Base-by-base conservation (phyloP, 805 yeast species). In the Kockiozyma suomiensis region DNA sequence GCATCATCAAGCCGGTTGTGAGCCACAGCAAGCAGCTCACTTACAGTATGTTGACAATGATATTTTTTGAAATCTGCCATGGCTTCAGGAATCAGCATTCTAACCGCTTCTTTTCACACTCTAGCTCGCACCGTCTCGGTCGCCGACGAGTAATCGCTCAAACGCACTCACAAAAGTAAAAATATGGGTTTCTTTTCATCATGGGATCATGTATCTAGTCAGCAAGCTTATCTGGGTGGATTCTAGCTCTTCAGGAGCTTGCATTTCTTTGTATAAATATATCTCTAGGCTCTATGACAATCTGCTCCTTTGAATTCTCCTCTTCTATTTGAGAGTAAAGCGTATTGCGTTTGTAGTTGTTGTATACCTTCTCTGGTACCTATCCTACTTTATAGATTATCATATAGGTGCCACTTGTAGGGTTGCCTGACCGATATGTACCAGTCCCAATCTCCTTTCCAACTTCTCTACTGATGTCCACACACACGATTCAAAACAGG, bases 11-110 rank as follows among this genome's bases (percentile, higher is more conserved):
- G 83, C 91, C 96, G 73, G 88, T 94, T 77, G 86, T 90, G 75
- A 86, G 85, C 79, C 97, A 92, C 89, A 85, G 97, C 76, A 90
- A 89, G 83, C 99, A 94, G 85, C 85, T 86, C 79, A 88, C 96
- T 79, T 94, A 91, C 96, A 87, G 90, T 77, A 80, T 59, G 60
- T 62, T 35, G 46, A 10, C 43, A n/a, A n/a, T 40, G 46, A 40
- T 17, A 17, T 17, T 10, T 19, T 43, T 38, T 12, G 30, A n/a
- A 13, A 3, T 32, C n/a, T 4, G 12, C 17, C 19, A 51, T 28
- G 37, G 42, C 32, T 28, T n/a, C 12, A 8, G 38, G 4, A 33
- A 12, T 47, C 30, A n/a, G 26, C 21, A 35, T 48, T 12, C 42
- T 48, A 48, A 35, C 52, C 7, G 7, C 5, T 10, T 37, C n/a